Base-by-base conservation (phyloP, 2,329 filamentous ascomycete genomes). In the Coniochaeta ligniaria region DNA sequence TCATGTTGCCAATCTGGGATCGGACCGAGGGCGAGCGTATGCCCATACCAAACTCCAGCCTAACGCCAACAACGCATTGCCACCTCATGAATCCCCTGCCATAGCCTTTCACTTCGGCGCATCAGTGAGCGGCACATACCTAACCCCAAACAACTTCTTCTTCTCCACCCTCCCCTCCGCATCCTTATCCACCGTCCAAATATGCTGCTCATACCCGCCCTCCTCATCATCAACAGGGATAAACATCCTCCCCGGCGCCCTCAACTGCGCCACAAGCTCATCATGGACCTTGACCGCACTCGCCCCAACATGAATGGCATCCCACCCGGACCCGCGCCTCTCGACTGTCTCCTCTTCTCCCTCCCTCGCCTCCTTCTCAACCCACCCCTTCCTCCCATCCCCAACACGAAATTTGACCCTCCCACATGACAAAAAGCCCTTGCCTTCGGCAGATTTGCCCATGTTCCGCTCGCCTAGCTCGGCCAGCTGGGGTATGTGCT, bases 231-330 rank as follows among this genome's bases (percentile, higher is more conserved):
- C 84, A 1, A 94, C 85, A 0, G 90, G 90, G 12, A 95, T 90
- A 71, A 95, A 94, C 75, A 95, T 81, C 64, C 89, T 80, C 0
- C 95, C 95, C 0, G 94, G 94, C 2, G 83, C 77, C 64, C 85
- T 86, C 66, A 99, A 76, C 77, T 98, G 95, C 33, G 87, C 83
- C 54, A 96, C 75, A 65, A 98, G 75, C 62, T 84, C 82, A 20
- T 83, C 71, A 71, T 96, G 93, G 60, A 96, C 75, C 69, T 86
- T 83, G 26, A 77, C 82, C 0, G 94, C 94, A 8, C 92, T 90
- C 0, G 95, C 95, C 0, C 95, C 95, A 2, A 98, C 95, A 71
- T 98, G 95, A 62, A 99, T 98, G 2, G 90, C 93, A 80, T 98
- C 92, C 80, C 94, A 99, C 0, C 86, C 81, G 33, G 73, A 75